A percentile compares a stretch with the other conserved stretches of the same genome.
Conservation (phyloP, 352 stramenopile genomes). For the Phytophthora multivora region DNA sequence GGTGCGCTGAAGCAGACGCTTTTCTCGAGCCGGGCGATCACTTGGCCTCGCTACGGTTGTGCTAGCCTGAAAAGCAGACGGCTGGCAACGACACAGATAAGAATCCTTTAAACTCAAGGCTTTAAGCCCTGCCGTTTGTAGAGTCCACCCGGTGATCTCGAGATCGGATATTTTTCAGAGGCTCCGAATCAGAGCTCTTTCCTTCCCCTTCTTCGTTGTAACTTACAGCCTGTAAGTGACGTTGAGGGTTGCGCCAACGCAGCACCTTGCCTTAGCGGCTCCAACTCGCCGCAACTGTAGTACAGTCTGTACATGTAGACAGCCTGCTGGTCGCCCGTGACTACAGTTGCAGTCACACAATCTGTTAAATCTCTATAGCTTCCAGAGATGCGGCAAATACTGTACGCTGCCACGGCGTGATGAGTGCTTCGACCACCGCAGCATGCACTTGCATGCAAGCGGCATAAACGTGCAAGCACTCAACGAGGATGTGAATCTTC, state of each 20-base stretch:
- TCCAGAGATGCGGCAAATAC: constrained; percentile 3
- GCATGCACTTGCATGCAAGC: constrained; percentile 15
- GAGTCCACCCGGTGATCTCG: constrained; percentile 4
- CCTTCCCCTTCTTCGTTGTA: background rate
- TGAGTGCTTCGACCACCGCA: constrained; percentile 26
- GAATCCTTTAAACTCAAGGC: constrained; percentile 6
- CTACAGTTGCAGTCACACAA: constrained; percentile 33
- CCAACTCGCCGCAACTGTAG: background rate
- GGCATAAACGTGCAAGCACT: too few relatives aligned
- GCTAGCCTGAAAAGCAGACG: constrained; percentile 20
- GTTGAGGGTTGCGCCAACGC: too few relatives aligned
- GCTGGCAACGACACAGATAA: constrained; percentile 20
- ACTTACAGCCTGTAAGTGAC: too few relatives aligned
- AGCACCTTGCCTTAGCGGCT: background rate
- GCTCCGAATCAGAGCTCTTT: background rate
- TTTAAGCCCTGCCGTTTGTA: background rate
- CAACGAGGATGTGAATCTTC: too few relatives aligned
- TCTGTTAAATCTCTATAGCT: constrained; percentile 20
- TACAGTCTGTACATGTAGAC: too few relatives aligned
- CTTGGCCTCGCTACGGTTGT: constrained; percentile 3
- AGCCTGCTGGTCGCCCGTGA: constrained; percentile 15
- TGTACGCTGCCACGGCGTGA: constrained; percentile 1
- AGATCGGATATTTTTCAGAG: constrained; percentile 6
- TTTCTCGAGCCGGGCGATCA: constrained; percentile 14
- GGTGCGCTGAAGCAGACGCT: constrained; percentile 15